Evolutionary conservation across 1,139 yeast species (phyloP).

Genomic region (Debaryomyces sp.): DNA sequence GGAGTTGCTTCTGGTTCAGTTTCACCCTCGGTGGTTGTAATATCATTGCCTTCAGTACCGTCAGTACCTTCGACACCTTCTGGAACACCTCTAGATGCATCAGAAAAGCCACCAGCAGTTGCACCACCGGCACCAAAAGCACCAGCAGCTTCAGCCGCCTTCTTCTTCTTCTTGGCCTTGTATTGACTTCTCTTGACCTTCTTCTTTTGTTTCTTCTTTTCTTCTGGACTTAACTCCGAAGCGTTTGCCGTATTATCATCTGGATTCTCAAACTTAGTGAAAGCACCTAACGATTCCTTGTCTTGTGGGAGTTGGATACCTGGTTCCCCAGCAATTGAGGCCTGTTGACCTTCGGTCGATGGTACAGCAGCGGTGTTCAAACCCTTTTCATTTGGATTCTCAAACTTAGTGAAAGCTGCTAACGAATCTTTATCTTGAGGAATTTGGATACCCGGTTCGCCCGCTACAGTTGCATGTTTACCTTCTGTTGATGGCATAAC

Average conservation of each 20-base stretch:
- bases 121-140: slow-evolving; percentile 16
- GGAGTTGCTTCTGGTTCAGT: slow-evolving; percentile 21
- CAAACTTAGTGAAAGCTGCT: slow-evolving; percentile 39
- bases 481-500: slow-evolving; percentile 59
- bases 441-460: slow-evolving; percentile 60
- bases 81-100: slow-evolving; percentile 2
- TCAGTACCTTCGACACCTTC: slow-evolving; percentile 1
- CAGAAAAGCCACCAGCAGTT: background rate
- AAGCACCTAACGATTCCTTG: slow-evolving; percentile 43
- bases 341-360: slow-evolving; percentile 31
- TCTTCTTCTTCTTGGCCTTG: slow-evolving; percentile 47
- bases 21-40: slow-evolving; percentile 6
- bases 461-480: slow-evolving; percentile 46
- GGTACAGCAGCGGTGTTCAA: slow-evolving; percentile 30
- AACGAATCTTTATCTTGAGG: slow-evolving; percentile 43
- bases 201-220: slow-evolving; percentile 49
- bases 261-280: slow-evolving; percentile 35
- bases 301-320: slow-evolving; percentile 50
- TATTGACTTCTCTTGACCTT: slow-evolving; percentile 51
- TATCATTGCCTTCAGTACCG: background rate
- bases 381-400: slow-evolving; percentile 48
- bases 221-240: slow-evolving; percentile 36
- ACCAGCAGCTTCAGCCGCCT: slow-evolving; percentile 41
- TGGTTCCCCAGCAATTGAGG: slow-evolving; percentile 57
- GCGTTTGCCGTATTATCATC: slow-evolving; percentile 32